These are phyloP conservation scores for Blastocystis sp. DNA, from an alignment of 352 stramenopile genomes.

Conservation along the genomic window DNA sequence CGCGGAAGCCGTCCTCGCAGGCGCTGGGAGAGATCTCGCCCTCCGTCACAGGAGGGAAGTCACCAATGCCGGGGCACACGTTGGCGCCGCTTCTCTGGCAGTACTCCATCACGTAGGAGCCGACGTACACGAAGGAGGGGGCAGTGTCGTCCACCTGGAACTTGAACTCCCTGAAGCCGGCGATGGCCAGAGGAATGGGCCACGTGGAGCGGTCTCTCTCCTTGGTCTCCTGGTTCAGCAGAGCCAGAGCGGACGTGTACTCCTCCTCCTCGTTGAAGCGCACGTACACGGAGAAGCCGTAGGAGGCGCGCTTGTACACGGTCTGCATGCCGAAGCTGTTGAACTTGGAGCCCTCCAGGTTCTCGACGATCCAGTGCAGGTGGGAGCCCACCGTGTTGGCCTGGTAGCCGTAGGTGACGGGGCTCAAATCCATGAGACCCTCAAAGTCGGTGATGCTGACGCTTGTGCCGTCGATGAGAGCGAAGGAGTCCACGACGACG, in stretches of 20 bases:
- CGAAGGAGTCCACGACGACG: not conserved
- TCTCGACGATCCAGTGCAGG: constrained; percentile 49
- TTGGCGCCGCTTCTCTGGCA: not conserved
- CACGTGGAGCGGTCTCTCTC: not conserved
- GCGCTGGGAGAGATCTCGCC: constrained; percentile 10
- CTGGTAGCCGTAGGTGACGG: constrained; percentile 39
- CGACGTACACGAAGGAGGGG: not conserved
- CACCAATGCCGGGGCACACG: not conserved
- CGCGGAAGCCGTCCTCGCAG: constrained; percentile 20
- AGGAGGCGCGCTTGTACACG: constrained; percentile 16
- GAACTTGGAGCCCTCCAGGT: constrained; percentile 52
- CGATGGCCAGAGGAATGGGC: constrained; percentile 1
- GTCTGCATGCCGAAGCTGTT: constrained; percentile 48
- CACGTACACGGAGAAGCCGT: constrained; percentile 41
- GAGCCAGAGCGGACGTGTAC: not conserved
- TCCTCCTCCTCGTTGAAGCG: constrained; percentile 30
- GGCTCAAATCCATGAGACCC: constrained; percentile 12
- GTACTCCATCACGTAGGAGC: constrained; percentile 13
- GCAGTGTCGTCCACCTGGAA: constrained; percentile 1
- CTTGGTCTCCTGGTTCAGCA: constrained; percentile 13
- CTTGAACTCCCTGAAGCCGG: constrained; percentile 1
- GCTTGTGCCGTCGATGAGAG: not conserved
- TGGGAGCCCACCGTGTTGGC: not conserved
- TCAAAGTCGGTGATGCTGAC: not conserved
- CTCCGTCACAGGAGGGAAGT: constrained; percentile 16